Evolutionary conservation across 352 stramenopile species (phyloP), one percentile per base, ranked within the genome.

Genomic region (Pythium scleroteichum): DNA sequence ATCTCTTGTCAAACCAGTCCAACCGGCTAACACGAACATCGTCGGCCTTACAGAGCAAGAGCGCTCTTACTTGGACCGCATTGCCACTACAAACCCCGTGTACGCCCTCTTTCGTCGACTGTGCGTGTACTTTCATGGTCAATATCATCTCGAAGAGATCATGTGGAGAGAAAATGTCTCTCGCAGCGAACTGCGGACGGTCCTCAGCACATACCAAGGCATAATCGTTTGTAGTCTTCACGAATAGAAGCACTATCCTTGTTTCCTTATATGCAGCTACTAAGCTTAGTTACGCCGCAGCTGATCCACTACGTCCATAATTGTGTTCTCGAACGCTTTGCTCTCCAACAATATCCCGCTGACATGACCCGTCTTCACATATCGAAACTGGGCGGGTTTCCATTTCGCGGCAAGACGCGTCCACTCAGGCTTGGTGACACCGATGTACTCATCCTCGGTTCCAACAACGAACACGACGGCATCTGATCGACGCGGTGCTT

Each of bases 141-240:
- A 95, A 44, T 78, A 94, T 51, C 87, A 95, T 56, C 62, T 94
- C 14, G 87, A 93, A 68, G 87, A 95, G 69, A 95, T 95, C 54
- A 95, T 95, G 87, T 95, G 87, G 87, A 72, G 87, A 14, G 87
- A 95, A 48, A 94, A 92, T 24, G 61, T 95, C 1, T 89, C 81
- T 1, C 78, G 87, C 3, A 86, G 77, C n/a, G 87, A 92, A 42
- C 59, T 95, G 17, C 80, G 83, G 23, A 89, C 79, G 0, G 83
- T 94, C 23, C 71, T 95, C 53, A 91, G 75, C 61, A 91, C 82
- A n/a, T 95, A 94, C 65, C 75, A 88, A 53, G 80, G 92, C 39
- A 93, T 93, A 47, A 84, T 94, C 27, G 85, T 92, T 13, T 91
- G 77, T 51, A 90, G 79, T 64, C 71, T 90, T 39, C 82, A 92